Conservation (phyloP, 163 green algal species). For the Chloroidium sp. region DNA sequence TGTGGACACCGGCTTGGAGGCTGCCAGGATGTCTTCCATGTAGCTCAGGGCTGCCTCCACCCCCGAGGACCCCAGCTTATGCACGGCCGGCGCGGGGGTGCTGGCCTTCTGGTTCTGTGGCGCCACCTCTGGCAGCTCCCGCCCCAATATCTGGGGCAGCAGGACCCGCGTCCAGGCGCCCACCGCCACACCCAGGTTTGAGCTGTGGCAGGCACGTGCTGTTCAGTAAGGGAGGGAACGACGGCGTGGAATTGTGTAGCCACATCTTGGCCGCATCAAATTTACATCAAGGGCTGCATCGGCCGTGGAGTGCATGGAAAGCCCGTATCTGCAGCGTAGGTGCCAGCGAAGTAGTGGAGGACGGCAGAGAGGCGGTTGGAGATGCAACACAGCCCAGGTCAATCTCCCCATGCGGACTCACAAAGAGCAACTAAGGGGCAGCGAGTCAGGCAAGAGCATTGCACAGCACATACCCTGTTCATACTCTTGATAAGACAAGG, state of each 20-base stretch:
- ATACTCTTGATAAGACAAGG: background rate
- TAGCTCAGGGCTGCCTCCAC: background rate
- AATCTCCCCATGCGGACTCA: too few relatives aligned
- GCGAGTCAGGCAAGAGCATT: background rate
- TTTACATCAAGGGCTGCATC: too few relatives aligned
- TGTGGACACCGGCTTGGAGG: too few relatives aligned
- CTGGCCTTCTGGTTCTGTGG: background rate
- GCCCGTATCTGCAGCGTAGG: too few relatives aligned
- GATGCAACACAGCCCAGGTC: too few relatives aligned
- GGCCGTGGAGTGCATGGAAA: too few relatives aligned
- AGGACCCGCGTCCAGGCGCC: constrained; percentile 4
- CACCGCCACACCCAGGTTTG: background rate
- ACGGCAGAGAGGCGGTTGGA: too few relatives aligned
- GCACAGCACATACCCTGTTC: background rate
- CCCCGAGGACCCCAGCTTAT: background rate
- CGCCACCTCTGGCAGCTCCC: background rate
- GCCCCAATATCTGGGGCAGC: background rate
- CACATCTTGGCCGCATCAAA: too few relatives aligned
- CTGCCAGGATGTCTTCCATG: background rate
- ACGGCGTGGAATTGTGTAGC: too few relatives aligned
- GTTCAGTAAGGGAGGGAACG: too few relatives aligned
- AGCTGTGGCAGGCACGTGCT: background rate
- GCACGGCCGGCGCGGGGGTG: background rate
- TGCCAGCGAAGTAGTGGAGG: too few relatives aligned
- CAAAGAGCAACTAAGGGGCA: too few relatives aligned